Evolutionary conservation across 768 basidiomycete genomes (phyloP).

Genomic region (Sporobolomyces phaffii): DNA sequence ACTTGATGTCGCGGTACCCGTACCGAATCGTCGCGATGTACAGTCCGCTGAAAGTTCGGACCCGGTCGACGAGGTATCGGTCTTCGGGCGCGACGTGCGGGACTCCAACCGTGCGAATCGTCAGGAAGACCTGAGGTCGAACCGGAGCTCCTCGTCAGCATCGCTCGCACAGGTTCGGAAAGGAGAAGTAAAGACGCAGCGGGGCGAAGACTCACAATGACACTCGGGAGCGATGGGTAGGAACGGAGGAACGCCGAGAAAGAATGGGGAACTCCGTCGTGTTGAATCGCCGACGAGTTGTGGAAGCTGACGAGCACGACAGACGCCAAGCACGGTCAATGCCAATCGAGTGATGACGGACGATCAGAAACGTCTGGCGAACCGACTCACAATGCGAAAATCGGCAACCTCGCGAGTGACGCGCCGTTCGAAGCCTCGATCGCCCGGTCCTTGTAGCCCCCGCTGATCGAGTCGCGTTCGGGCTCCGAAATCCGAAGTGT

Average conservation of each 20-base stretch:
- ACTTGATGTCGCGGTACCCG: slow-evolving; percentile 61
- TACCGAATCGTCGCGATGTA: slow-evolving; percentile 42
- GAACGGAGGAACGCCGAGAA: slow-evolving; percentile 62
- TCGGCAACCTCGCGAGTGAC: slow-evolving; percentile 20
- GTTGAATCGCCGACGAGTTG: slow-evolving; percentile 21
- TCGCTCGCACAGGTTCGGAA: background rate
- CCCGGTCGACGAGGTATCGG: slow-evolving; percentile 58
- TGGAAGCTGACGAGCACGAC: slow-evolving; percentile 10
- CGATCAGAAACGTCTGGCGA: no score
- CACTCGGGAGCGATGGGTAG: slow-evolving; percentile 64
- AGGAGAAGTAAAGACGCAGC: no score
- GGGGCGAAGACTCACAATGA: slow-evolving; percentile 45
- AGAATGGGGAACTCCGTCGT: slow-evolving; percentile 58
- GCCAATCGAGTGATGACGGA: no score
- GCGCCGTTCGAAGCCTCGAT: slow-evolving; percentile 5
- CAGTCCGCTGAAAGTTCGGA: slow-evolving; percentile 54
- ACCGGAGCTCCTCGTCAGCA: background rate
- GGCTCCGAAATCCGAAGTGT: slow-evolving; percentile 1
- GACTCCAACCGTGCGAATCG: slow-evolving; percentile 55
- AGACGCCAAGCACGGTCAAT: no score
- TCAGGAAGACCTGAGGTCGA: slow-evolving; percentile 58
- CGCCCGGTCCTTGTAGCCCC: background rate
- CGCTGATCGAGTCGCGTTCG: background rate
- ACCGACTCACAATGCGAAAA: slow-evolving; percentile 34
- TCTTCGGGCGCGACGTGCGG: slow-evolving; percentile 51